Percentiles rank a stretch among this genome's conserved stretches.
phyloP scores from a whole-genome alignment of 495 filamentous ascomycete species.

The Xylaria palmicola region DNA sequence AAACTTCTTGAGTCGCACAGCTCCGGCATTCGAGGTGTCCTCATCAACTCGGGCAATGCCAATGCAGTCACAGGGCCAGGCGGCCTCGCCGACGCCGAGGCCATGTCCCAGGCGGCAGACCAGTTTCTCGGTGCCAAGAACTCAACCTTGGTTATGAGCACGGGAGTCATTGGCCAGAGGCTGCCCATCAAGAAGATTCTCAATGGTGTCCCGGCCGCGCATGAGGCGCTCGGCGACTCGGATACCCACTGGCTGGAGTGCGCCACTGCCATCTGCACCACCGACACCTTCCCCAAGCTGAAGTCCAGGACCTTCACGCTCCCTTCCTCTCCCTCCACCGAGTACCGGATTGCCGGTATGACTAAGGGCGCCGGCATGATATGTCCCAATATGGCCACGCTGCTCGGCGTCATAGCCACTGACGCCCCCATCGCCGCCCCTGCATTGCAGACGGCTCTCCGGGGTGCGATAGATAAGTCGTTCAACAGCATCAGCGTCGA shows the following conservation, averaged over 20 bases:
- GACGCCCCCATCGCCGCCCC: constrained; percentile 77
- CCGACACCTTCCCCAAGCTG: constrained; percentile 98
- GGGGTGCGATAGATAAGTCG: constrained; percentile 71
- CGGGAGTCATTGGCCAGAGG: constrained; percentile 96
- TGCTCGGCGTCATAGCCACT: constrained; percentile 90
- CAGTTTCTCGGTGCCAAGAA: constrained; percentile 62
- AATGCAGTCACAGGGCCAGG: constrained; percentile 96
- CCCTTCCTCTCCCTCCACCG: constrained; percentile 70
- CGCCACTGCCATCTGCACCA: constrained; percentile 95
- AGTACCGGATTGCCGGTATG: constrained; percentile 88
- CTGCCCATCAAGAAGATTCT: constrained; percentile 91
- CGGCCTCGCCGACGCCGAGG: constrained; percentile 81
- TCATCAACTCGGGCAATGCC: constrained; percentile 95
- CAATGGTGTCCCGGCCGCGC: constrained; percentile 72
- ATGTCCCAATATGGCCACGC: constrained; percentile 97
- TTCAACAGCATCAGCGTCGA: constrained; percentile 99
- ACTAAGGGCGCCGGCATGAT: constrained; percentile 99
- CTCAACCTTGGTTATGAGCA: constrained; percentile 91
- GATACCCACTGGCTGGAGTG: constrained; percentile 85
- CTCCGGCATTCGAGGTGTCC: constrained; percentile 71
- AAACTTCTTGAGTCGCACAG: constrained; percentile 67
- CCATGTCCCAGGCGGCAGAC: constrained; percentile 80
- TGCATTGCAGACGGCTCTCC: constrained; percentile 68
- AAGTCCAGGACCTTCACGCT: constrained; percentile 80
- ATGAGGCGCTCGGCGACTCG: constrained; percentile 63